These are phyloP conservation scores for Lepiota subincarnata DNA, from an alignment of 768 basidiomycete species.

Conservation along the genomic window DNA sequence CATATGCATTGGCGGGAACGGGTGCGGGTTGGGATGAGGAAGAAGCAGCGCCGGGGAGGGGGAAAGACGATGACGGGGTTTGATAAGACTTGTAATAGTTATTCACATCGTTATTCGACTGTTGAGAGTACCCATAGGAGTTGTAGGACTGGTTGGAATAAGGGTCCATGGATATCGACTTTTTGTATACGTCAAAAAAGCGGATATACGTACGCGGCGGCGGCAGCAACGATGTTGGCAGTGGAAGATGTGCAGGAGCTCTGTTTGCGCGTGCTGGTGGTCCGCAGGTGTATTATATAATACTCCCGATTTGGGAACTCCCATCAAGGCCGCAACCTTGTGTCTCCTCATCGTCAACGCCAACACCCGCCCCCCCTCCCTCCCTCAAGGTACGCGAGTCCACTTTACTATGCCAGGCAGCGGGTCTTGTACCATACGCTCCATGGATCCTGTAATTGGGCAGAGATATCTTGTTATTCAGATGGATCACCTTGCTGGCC, in stretches of 20 bases:
- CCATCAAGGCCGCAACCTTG: slow-evolving; percentile 16
- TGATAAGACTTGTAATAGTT: slow-evolving; percentile 80
- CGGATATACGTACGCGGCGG: slow-evolving; percentile 12
- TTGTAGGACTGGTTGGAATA: slow-evolving; percentile 43
- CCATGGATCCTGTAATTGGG: not conserved
- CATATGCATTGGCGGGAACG: slow-evolving; percentile 86
- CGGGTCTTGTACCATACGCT: not conserved
- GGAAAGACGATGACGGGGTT: slow-evolving; percentile 58
- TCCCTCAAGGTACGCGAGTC: slow-evolving; percentile 37
- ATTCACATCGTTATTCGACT: slow-evolving; percentile 58
- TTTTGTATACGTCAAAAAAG: slow-evolving; percentile 7
- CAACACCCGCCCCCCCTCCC: slow-evolving; percentile 22
- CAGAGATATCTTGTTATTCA: slow-evolving; percentile 4
- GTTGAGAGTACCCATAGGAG: slow-evolving; percentile 50
- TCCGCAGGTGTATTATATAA: slow-evolving; percentile 26
- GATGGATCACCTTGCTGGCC: slow-evolving; percentile 29
- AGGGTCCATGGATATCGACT: slow-evolving; percentile 37
- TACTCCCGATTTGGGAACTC: slow-evolving; percentile 6
- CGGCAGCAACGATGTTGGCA: not conserved
- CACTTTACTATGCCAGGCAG: not conserved
- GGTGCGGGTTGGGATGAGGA: slow-evolving; percentile 69
- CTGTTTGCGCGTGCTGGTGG: not conserved
- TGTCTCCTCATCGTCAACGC: slow-evolving; percentile 20
- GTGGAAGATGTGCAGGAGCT: not conserved
- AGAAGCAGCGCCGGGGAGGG: slow-evolving; percentile 53